Conservation (phyloP, 148 eudicot species). For the Mesembryanthemum crystallinum region DNA sequence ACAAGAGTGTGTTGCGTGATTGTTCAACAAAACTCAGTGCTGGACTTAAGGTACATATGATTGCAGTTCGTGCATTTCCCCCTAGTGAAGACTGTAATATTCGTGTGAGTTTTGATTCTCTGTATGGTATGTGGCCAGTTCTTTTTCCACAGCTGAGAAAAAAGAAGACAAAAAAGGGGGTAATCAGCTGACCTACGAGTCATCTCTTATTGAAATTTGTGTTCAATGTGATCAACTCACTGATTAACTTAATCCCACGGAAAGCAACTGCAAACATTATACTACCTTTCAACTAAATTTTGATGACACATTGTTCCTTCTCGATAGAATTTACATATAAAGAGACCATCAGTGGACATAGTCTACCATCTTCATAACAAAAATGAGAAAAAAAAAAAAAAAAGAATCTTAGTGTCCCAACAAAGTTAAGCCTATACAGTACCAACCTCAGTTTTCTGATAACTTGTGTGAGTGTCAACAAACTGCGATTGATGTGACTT, state of each 20-base stretch:
- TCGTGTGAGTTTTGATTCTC: constrained; percentile 96
- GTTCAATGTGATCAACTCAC: constrained; percentile 10
- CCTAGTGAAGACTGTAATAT: constrained; percentile 94
- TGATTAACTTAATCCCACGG: neutral
- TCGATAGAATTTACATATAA: neutral
- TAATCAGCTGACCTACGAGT: constrained; percentile 5
- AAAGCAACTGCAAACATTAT: neutral
- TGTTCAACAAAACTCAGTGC: constrained; percentile 95
- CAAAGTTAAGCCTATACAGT: neutral
- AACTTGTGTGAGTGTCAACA: constrained; percentile 86
- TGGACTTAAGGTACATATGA: constrained; percentile 96
- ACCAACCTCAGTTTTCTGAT: constrained; percentile 87
- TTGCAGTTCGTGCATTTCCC: constrained; percentile 96
- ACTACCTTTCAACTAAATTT: neutral
- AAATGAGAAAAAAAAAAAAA: too few species aligned
- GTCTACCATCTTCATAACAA: too few species aligned
- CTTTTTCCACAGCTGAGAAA: constrained; percentile 72
- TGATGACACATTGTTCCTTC: neutral
- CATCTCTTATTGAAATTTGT: neutral
- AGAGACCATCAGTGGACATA: neutral
- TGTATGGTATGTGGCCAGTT: constrained; percentile 81
- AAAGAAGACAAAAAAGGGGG: neutral
- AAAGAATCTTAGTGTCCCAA: neutral
- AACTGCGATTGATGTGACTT: constrained; percentile 89
- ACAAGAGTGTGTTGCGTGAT: constrained; percentile 83